phyloP scores from a whole-genome alignment of 345 rosid genomes.

The Moricandia arvensis region DNA sequence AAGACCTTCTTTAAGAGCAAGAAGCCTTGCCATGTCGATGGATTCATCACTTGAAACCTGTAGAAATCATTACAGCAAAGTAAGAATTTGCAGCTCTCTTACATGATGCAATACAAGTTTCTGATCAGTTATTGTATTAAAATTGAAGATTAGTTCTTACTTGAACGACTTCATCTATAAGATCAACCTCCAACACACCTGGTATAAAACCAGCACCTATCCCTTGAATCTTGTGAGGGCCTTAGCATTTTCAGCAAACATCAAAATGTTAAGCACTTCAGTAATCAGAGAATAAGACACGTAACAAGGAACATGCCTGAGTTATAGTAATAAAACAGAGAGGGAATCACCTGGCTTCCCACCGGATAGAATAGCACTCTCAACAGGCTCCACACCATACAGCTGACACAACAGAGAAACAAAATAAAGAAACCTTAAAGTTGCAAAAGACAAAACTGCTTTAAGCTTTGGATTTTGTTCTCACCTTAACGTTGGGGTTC shows the following conservation, averaged over 20 bases:
- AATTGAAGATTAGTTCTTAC: slow-evolving; percentile 42
- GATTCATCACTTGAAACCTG: slow-evolving; percentile 83
- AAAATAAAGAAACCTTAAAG: neutral
- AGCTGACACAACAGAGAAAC: slow-evolving; percentile 45
- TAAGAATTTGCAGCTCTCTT: neutral
- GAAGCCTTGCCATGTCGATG: slow-evolving; percentile 71
- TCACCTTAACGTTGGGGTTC: slow-evolving; percentile 71
- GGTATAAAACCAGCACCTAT: slow-evolving; percentile 94
- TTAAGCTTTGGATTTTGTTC: neutral
- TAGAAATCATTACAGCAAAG: neutral
- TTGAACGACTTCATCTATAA: slow-evolving; percentile 80
- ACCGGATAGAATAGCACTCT: slow-evolving; percentile 76
- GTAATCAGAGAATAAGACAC: neutral
- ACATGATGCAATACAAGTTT: neutral
- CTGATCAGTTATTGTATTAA: neutral
- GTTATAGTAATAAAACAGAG: neutral
- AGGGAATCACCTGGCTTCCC: slow-evolving; percentile 71
- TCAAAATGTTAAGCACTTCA: slow-evolving; percentile 8
- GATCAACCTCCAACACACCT: slow-evolving; percentile 66
- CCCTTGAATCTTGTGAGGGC: slow-evolving; percentile 97
- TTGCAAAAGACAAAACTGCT: neutral
- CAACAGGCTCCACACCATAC: slow-evolving; percentile 81
- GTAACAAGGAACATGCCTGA: neutral
- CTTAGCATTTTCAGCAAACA: slow-evolving; percentile 38
- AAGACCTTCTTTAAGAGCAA: slow-evolving; percentile 83